phyloP scores from a whole-genome alignment of 371 early-diverging fungal genomes.

The Mucor circinelloides region DNA sequence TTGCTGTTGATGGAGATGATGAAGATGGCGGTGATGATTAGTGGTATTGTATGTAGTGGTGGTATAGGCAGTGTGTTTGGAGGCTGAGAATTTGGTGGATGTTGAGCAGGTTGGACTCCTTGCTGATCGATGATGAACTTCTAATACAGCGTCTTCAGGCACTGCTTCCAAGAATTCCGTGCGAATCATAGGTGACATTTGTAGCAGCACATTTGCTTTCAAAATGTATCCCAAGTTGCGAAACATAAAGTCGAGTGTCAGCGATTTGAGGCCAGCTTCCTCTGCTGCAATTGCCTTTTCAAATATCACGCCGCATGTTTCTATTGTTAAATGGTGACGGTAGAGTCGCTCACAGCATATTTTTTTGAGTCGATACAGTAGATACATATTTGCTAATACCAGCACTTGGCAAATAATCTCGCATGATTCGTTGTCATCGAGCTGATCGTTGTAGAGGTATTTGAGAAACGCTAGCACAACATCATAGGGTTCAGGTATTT shows the following conservation, averaged over 20 bases:
- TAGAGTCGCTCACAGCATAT: slow-evolving; percentile 59
- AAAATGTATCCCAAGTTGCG: slow-evolving; percentile 55
- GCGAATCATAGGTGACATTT: slow-evolving; percentile 42
- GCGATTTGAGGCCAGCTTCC: slow-evolving; percentile 55
- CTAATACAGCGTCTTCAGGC: slow-evolving; percentile 46
- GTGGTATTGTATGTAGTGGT: background rate
- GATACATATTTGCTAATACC: slow-evolving; percentile 67
- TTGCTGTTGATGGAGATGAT: slow-evolving; percentile 13
- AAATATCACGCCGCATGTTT: slow-evolving; percentile 57
- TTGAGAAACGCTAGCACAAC: slow-evolving; percentile 62
- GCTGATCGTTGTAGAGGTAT: slow-evolving; percentile 69
- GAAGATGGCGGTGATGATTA: slow-evolving; percentile 5
- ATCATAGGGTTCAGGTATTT: slow-evolving; percentile 61
- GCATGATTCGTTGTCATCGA: slow-evolving; percentile 51
- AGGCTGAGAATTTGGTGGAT: slow-evolving; percentile 1
- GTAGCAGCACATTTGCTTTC: slow-evolving; percentile 50
- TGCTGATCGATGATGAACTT: slow-evolving; percentile 26
- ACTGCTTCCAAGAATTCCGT: slow-evolving; percentile 49
- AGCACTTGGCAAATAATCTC: slow-evolving; percentile 58
- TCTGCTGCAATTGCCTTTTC: slow-evolving; percentile 61
- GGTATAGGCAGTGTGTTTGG: slow-evolving; percentile 7
- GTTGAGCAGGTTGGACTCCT: background rate
- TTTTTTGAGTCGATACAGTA: slow-evolving; percentile 62
- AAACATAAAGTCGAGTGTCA: slow-evolving; percentile 61
- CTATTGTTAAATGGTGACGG: slow-evolving; percentile 49